These are phyloP conservation scores for Chrysosporium keratinophilum DNA, from an alignment of 2,329 filamentous ascomycete genomes.

Conservation along the genomic window DNA sequence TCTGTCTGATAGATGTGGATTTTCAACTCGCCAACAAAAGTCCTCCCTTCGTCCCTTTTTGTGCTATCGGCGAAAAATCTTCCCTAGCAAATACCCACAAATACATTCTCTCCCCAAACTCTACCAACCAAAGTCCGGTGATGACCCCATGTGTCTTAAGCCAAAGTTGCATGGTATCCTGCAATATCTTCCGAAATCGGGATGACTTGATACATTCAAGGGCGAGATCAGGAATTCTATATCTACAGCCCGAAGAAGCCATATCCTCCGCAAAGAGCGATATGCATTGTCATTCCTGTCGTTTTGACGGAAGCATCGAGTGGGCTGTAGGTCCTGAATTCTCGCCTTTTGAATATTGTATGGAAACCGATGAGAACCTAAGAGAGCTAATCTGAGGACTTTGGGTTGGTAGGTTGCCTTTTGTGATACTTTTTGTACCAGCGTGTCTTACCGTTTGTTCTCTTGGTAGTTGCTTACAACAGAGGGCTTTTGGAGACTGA, in stretches of 20 bases:
- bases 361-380: conserved; percentile 37
- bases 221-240: background rate
- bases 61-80: background rate
- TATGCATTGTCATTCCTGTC: conserved; percentile 4
- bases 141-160: conserved; percentile 34
- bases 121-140: conserved; percentile 25
- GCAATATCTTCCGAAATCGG: conserved; percentile 13
- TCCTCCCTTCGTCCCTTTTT: background rate
- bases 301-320: background rate
- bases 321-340: background rate
- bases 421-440: background rate
- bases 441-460: background rate
- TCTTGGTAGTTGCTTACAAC: background rate
- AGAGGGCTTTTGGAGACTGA: too few relatives aligned
- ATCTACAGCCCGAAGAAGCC: background rate
- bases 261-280: background rate
- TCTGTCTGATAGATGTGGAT: background rate
- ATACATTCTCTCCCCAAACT: background rate
- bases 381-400: conserved; percentile 40
- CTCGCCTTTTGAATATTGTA: conserved; percentile 16
- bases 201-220: conserved; percentile 5
- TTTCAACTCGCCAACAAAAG: background rate
- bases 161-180: conserved; percentile 40
- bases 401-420: background rate
- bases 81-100: background rate